phyloP scores from a whole-genome alignment of 352 stramenopile genomes.

The Pythium aphanidermatum region DNA sequence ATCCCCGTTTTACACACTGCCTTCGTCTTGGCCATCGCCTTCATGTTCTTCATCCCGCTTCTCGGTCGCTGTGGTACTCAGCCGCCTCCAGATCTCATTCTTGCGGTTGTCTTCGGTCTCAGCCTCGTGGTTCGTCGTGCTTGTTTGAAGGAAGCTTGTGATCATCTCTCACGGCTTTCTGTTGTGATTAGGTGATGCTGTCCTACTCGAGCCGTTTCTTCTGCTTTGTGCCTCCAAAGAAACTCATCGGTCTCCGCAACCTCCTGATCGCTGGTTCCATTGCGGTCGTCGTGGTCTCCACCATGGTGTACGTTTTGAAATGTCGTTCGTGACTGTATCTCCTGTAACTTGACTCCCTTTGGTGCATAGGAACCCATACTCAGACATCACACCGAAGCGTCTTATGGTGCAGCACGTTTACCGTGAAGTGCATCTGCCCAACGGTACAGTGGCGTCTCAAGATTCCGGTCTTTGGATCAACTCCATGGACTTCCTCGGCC shows the following conservation, averaged over 20 bases:
- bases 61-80: constrained; percentile 53
- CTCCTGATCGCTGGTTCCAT: constrained; percentile 30
- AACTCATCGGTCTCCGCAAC: constrained; percentile 37
- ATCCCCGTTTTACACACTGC: constrained; percentile 59
- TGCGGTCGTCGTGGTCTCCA: constrained; percentile 35
- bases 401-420: constrained; percentile 66
- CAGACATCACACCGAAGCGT: constrained; percentile 57
- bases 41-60: constrained; percentile 75
- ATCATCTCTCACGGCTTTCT: neutral
- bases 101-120: constrained; percentile 40
- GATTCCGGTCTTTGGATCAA: constrained; percentile 75
- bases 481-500: constrained; percentile 58
- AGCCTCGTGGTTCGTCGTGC: constrained; percentile 35
- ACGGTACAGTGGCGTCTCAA: constrained; percentile 30
- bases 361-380: constrained; percentile 79
- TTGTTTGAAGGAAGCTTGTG: neutral
- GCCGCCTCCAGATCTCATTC: constrained; percentile 46
- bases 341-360: too few species aligned
- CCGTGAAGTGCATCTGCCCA: constrained; percentile 38
- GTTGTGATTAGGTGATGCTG: constrained; percentile 10
- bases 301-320: constrained; percentile 30
- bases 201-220: constrained; percentile 66
- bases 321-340: neutral
- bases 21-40: constrained; percentile 42
- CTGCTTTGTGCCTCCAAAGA: constrained; percentile 50